Base-by-base conservation (phyloP, 2,329 filamentous ascomycete genomes). In the Drechslerella coelobrocha region DNA sequence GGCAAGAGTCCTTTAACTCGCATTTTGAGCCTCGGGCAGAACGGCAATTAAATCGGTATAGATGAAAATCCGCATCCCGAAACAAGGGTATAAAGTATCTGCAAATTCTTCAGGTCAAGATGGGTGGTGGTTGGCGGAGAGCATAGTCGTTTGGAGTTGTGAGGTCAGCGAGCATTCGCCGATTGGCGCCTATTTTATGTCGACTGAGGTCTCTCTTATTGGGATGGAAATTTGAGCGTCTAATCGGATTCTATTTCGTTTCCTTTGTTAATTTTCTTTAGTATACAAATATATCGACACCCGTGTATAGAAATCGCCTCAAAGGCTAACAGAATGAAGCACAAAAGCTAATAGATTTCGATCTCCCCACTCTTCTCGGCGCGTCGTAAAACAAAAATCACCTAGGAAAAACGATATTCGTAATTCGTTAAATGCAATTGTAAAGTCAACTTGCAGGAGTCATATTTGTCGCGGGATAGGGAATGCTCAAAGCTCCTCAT, bases 281-380 rank as follows among this genome's bases (percentile, higher is more conserved):
- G 27, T 7, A 51, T 60, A 39, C 27, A 39, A 31, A 17, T n/a
- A n/a, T n/a, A n/a, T n/a, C n/a, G n/a, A n/a, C n/a, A n/a, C 5
- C 5, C 19, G 2, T 19, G 21, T 41, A 41, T 39, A 51, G 41
- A 45, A 14, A 21, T 45, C 17, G 41, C 41, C 43, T 51, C 45
- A 37, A 51, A 51, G 47, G 55, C 24, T 39, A 51, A n/a, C 56
- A 60, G 55, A 59, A 60, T 60, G 56, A 27, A 56, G 7, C 37
- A 7, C n/a, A 31, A 51, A 27, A 51, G 47, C 17, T 51, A 9
- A 51, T 12, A 29, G 23, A 29, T 19, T 4, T 37, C 14, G 14
- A 8, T 37, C 8, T 37, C 7, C 7, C 14, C 31, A 37, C 8
- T n/a, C n/a, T n/a, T n/a, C n/a, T n/a, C n/a, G n/a, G n/a, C n/a